Evolutionary conservation across 2,329 filamentous ascomycete species (phyloP).

Genomic region (Sarocladium oryzae): DNA sequence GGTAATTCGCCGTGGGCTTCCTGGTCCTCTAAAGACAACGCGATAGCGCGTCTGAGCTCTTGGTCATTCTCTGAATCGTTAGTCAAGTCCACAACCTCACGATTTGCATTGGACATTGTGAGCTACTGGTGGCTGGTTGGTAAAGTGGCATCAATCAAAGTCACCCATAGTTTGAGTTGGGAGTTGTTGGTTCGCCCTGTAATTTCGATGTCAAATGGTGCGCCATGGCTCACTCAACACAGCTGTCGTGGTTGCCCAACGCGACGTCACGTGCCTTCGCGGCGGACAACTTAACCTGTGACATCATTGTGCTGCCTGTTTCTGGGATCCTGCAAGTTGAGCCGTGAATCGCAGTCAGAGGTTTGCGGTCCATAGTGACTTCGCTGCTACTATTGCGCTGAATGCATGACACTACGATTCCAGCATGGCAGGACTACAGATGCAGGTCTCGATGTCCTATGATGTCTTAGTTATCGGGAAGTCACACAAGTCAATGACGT

Average conservation of each 20-base stretch:
- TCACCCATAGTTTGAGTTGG: too few species aligned
- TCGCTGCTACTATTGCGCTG: too few species aligned
- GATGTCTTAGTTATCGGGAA: background rate
- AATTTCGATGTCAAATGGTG: too few species aligned
- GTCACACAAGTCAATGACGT: slow-evolving; percentile 11
- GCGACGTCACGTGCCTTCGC: slow-evolving; percentile 22
- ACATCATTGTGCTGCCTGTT: too few species aligned
- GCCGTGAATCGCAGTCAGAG: too few species aligned
- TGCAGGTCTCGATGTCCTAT: background rate
- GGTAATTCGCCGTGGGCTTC: background rate
- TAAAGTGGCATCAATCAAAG: too few species aligned
- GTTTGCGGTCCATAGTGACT: too few species aligned
- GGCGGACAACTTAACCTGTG: slow-evolving; percentile 6
- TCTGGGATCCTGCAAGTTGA: too few species aligned
- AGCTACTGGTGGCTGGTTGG: too few species aligned
- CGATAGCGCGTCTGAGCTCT: slow-evolving; percentile 54
- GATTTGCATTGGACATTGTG: slow-evolving; percentile 17
- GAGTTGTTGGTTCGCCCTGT: too few species aligned
- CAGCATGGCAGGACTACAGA: background rate
- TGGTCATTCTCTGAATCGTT: slow-evolving; percentile 46
- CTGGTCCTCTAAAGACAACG: slow-evolving; percentile 42
- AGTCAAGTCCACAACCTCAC: slow-evolving; percentile 20
- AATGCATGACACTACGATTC: background rate
- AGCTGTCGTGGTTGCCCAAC: too few species aligned
- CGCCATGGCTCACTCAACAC: too few species aligned